Conservation (phyloP, 2,329 filamentous ascomycete genomes). For the Pyrenochaeta sp. region DNA sequence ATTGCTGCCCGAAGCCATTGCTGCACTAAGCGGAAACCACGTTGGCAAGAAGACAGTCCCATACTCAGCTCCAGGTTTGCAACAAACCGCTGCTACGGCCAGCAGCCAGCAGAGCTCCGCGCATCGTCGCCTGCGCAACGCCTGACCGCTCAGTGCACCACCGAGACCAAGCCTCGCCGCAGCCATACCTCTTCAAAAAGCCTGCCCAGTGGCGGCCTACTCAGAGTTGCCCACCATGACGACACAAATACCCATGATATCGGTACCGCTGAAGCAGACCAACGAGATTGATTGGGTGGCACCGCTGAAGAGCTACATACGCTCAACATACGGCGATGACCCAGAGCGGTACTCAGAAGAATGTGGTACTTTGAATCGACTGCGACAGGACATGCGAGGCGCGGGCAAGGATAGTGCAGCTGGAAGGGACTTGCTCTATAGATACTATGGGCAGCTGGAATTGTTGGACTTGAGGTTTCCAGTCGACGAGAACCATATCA, state of each 20-base stretch:
- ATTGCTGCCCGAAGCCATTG: constrained; percentile 5
- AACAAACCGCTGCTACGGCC: not conserved
- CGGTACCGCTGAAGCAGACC: constrained; percentile 88
- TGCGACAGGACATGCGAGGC: constrained; percentile 98
- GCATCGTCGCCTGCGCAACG: not conserved
- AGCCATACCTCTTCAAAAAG: constrained; percentile 26
- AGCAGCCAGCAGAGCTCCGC: not conserved
- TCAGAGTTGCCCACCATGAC: constrained; percentile 37
- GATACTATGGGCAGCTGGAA: constrained; percentile 98
- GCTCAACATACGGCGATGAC: constrained; percentile 93
- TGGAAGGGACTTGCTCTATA: constrained; percentile 90
- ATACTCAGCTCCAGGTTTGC: not conserved
- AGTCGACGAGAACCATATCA: constrained; percentile 98
- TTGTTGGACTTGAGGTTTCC: constrained; percentile 93
- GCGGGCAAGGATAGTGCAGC: constrained; percentile 96
- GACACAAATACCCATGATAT: constrained; percentile 85
- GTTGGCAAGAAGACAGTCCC: not conserved
- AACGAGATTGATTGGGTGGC: constrained; percentile 98
- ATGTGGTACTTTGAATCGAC: constrained; percentile 89
- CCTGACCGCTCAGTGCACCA: not conserved
- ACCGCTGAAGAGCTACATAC: constrained; percentile 92
- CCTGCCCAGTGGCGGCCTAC: constrained; percentile 20
- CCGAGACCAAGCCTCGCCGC: constrained; percentile 3
- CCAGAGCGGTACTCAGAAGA: constrained; percentile 96
- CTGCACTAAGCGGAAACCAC: not conserved